Evolutionary conservation across 805 yeast genomes (phyloP), one percentile per base, ranked within the genome.

Genomic region (Zygotorulaspora chibaensis): DNA sequence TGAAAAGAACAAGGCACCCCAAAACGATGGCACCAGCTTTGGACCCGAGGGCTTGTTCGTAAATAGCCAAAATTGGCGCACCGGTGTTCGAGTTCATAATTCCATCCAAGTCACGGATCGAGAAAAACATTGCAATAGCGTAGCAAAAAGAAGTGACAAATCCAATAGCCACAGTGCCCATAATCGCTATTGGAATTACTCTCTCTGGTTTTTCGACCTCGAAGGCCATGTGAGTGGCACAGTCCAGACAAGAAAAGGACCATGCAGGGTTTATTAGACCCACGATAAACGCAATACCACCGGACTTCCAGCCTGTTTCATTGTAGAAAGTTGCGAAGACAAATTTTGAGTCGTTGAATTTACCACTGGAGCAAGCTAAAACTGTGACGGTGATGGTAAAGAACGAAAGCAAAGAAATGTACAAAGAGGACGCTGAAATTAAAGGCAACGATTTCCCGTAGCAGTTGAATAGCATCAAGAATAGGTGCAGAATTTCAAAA

Each of bases 201-300:
- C 74, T 69, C 55, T 76, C 76, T 4, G 88, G 86, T 23, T 74
- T 68, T 31, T 73, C 67, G 9, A 79, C 77, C 61, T 83, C 89
- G 62, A 83, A 87, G 2, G 87, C 83, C 75, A 83, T 72, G 55
- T 83, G 88, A 5, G 87, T 80, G 2, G 87, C 87, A 52, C 81
- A 77, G 59, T 83, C 89, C 40, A 81, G 67, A 57, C 87, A 81
- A 23, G 81, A 72, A 61, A 83, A 81, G 4, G 84, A 79, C 85
- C 86, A 83, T 38, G 81, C 81, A 7, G 87, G 85, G 56, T 81
- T 82, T 56, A 83, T 77, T 39, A 83, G 65, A 23, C 88, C 88
- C 5, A 80, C 75, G 43, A 82, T 75, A 52, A 81, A 79, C 0
- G 86, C 84, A 59, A 81, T 79, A 10, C 78, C 86, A 11, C 74